Evolutionary conservation across 1,284 basidiomycete species (phyloP).

Genomic region (Papiliotrema fonsecae): DNA sequence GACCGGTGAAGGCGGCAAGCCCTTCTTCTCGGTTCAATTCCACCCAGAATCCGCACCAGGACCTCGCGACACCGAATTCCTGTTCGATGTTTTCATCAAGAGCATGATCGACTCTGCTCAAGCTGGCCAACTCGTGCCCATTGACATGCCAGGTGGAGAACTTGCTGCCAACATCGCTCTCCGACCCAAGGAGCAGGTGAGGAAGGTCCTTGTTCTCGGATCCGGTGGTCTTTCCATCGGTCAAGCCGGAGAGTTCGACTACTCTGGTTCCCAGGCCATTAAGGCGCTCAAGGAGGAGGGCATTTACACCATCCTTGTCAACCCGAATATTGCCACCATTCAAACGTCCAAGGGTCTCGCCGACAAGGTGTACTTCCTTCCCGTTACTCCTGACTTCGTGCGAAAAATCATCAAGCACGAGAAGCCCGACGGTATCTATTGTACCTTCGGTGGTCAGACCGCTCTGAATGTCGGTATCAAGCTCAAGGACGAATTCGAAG

Average conservation of each 20-base stretch:
- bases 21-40: slow-evolving; percentile 99
- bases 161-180: slow-evolving; percentile 69
- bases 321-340: slow-evolving; percentile 99
- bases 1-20: slow-evolving; percentile 67
- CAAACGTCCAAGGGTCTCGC: slow-evolving; percentile 95
- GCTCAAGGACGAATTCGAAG: slow-evolving; percentile 90
- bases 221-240: slow-evolving; percentile 98
- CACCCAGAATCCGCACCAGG: slow-evolving; percentile 99
- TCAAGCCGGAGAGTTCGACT: slow-evolving; percentile 98
- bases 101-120: slow-evolving; percentile 71
- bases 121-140: slow-evolving; percentile 65
- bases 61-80: slow-evolving; percentile 95
- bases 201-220: slow-evolving; percentile 93
- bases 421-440: slow-evolving; percentile 97
- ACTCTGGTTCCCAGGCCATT: slow-evolving; percentile 97
- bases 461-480: slow-evolving; percentile 95
- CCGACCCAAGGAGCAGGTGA: slow-evolving; percentile 69
- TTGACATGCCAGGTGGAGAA: slow-evolving; percentile 81
- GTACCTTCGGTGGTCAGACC: slow-evolving; percentile 97
- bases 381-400: slow-evolving; percentile 96
- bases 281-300: slow-evolving; percentile 98
- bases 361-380: slow-evolving; percentile 98
- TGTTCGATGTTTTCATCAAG: slow-evolving; percentile 96
- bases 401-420: slow-evolving; percentile 97
- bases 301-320: slow-evolving; percentile 97